Evolutionary conservation across 2,329 filamentous ascomycete species (phyloP).

Genomic region (Hypoxylon sp.): DNA sequence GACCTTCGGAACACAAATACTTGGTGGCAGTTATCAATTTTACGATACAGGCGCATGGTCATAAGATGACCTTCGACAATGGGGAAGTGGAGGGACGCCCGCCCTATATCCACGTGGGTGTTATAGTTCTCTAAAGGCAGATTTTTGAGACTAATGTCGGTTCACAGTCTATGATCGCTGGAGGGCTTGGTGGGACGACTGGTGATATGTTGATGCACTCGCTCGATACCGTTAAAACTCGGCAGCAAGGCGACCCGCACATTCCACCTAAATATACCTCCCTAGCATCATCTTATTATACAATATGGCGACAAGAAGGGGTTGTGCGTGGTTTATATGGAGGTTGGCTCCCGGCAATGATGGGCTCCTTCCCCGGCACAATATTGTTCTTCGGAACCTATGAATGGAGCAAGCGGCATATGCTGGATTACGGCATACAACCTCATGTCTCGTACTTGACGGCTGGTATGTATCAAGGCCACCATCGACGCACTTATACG

Average conservation of each 20-base stretch:
- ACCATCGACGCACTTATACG: conserved; percentile 5
- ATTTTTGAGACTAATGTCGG: conserved; percentile 41
- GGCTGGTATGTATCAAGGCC: conserved; percentile 71
- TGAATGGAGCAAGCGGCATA: conserved; percentile 90
- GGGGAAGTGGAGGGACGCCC: conserved; percentile 70
- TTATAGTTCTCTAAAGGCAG: conserved; percentile 28
- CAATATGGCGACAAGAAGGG: conserved; percentile 93
- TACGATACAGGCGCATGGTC: conserved; percentile 42
- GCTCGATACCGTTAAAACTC: conserved; percentile 97
- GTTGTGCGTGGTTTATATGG: conserved; percentile 88
- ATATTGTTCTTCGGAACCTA: conserved; percentile 97
- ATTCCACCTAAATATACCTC: conserved; percentile 94
- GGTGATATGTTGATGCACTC: conserved; percentile 99
- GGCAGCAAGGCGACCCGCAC: conserved; percentile 95
- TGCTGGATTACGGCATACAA: conserved; percentile 88
- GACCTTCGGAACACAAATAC: conserved; percentile 47
- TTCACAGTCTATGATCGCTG: conserved; percentile 89
- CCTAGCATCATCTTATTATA: conserved; percentile 90
- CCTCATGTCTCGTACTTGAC: conserved; percentile 88
- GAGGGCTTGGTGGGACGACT: conserved; percentile 90
- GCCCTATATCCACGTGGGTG: conserved; percentile 74
- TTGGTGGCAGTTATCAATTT: conserved; percentile 44
- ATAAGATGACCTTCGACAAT: conserved; percentile 59
- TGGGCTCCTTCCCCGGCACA: conserved; percentile 94
- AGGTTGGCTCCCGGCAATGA: conserved; percentile 90